Evolutionary conservation across 2,329 filamentous ascomycete species (phyloP), one percentile per base, ranked within the genome.

Genomic region (Onygenales sp.): DNA sequence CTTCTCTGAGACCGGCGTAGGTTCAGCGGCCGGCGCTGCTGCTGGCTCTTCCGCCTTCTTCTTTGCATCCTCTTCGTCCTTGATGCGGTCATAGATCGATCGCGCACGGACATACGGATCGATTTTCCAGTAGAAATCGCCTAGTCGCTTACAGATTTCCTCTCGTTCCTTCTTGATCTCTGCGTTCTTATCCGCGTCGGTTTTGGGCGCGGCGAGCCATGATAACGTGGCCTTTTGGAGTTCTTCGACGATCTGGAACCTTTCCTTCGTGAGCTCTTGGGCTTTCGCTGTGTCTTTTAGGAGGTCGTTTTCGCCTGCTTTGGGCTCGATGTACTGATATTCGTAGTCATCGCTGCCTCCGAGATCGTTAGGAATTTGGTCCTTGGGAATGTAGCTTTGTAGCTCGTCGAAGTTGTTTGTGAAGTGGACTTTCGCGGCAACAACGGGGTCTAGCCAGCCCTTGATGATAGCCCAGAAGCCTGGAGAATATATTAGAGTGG

Each of bases 381-480:
- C 75, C 41, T 76, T 76, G 9, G 83, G 78, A 54, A 98, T 86
- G 66, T 86, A 96, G 53, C 83, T 76, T 58, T 87, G 81, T 51
- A 98, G 76, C 51, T 96, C 92, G 52, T 86, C 79, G 53, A 83
- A 75, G 60, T 83, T 89, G 65, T 89, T 93, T 54, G 88, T 93
- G 69, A 97, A 97, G 68, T 96, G 84, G 17, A 98, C 86, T 71
- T 98, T 98, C 65, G 82, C 79, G 27, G 93, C 93, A 32, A 98
- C 92, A 3, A 98, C 92, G 2, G 93, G 93, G 68, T 98, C 93
- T 39, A 98, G 81, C 93, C 93, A 98, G 61, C 91, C 90, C 59
- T 83, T 85, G 66, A 98, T 95, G 59, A 98, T 88, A 67, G 83
- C 90, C 93, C 92, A 97, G 59, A 97, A 88, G n/a, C 88, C 87